These are phyloP conservation scores for Lactifluus echinatus DNA, from an alignment of 768 basidiomycete species.

Conservation along the genomic window DNA sequence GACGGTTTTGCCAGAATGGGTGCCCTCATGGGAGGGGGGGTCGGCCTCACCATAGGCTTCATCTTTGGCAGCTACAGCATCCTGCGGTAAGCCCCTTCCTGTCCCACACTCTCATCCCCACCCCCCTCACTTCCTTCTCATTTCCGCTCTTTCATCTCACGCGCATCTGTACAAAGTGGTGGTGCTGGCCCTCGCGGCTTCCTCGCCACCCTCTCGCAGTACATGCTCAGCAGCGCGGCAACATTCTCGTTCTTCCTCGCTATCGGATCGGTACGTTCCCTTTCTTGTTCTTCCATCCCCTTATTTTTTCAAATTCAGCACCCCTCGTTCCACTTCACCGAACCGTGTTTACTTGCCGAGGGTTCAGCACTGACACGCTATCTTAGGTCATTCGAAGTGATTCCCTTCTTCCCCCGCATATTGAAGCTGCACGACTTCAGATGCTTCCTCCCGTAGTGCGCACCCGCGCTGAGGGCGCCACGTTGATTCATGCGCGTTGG, in stretches of 20 bases:
- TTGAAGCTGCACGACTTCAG: constrained; percentile 57
- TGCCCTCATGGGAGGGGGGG: constrained; percentile 85
- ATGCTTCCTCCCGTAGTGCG: constrained; percentile 47
- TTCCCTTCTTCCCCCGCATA: constrained; percentile 43
- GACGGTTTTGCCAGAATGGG: constrained; percentile 59
- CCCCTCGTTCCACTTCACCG: background rate
- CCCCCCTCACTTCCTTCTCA: background rate
- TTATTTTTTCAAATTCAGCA: background rate
- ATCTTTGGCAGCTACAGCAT: constrained; percentile 94
- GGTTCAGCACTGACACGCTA: background rate
- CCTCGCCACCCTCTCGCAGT: constrained; percentile 88
- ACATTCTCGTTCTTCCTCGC: constrained; percentile 97
- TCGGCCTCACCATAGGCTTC: constrained; percentile 95
- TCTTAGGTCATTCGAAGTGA: constrained; percentile 86
- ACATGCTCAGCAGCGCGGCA: constrained; percentile 97
- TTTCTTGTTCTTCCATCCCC: background rate
- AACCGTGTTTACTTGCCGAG: background rate
- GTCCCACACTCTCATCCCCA: background rate
- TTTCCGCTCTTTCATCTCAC: background rate
- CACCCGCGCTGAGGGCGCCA: constrained; percentile 59
- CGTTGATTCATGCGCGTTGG: constrained; percentile 69
- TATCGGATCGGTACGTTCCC: constrained; percentile 69
- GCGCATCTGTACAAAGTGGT: constrained; percentile 38
- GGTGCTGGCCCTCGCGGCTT: constrained; percentile 89
- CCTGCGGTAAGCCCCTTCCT: constrained; percentile 50